These are phyloP conservation scores for Psilocybe cyanescens DNA, from an alignment of 768 basidiomycete species.

Conservation along the genomic window DNA sequence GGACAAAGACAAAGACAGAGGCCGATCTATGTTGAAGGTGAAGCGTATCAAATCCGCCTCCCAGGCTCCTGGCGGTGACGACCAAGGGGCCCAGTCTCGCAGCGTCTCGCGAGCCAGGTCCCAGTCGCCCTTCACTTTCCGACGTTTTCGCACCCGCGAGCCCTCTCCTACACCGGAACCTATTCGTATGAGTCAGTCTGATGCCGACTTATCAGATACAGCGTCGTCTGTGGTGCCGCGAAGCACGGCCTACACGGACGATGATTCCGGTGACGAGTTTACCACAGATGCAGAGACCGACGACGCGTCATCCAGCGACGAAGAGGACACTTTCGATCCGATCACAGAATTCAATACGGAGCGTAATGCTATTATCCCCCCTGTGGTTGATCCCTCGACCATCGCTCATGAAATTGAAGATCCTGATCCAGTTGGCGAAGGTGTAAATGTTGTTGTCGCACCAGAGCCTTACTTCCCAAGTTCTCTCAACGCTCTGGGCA, in stretches of 20 bases:
- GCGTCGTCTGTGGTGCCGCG: constrained; percentile 61
- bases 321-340: constrained; percentile 70
- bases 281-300: constrained; percentile 60
- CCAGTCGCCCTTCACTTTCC: constrained; percentile 79
- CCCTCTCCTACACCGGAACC: constrained; percentile 60
- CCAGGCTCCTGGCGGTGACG: constrained; percentile 40
- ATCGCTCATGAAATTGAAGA: constrained; percentile 59
- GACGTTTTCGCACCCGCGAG: constrained; percentile 65
- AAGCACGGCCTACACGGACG: constrained; percentile 62
- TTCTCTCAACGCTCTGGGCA: constrained; percentile 56
- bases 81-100: constrained; percentile 37
- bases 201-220: constrained; percentile 61
- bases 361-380: constrained; percentile 65
- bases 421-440: constrained; percentile 89
- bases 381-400: constrained; percentile 27
- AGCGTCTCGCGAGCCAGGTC: constrained; percentile 69
- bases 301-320: constrained; percentile 57
- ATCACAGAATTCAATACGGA: constrained; percentile 90
- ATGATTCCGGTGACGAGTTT: constrained; percentile 69
- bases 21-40: constrained; percentile 50
- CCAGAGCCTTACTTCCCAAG: constrained; percentile 83
- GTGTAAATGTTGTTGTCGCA: constrained; percentile 86
- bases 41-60: constrained; percentile 56
- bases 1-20: constrained; percentile 53
- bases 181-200: constrained; percentile 61